Percentiles rank a stretch among this genome's conserved stretches.
These are phyloP conservation scores for Lepiota brunneoincarnata DNA, from an alignment of 768 basidiomycete species.

Conservation along the genomic window DNA sequence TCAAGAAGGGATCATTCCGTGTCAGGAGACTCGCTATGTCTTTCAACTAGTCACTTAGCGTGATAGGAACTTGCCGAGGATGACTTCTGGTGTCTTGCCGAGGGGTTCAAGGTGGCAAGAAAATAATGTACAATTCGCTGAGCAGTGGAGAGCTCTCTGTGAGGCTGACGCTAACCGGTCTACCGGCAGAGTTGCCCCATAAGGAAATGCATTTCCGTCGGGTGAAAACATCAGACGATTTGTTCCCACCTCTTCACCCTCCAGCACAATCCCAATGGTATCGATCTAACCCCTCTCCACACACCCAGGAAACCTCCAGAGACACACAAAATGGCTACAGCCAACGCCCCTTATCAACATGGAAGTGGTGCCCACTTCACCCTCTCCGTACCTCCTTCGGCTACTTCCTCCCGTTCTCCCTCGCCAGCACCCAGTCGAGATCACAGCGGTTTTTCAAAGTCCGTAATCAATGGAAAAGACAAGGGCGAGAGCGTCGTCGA, in stretches of 20 bases:
- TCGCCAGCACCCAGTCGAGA: slow-evolving; percentile 26
- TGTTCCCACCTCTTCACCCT: background rate
- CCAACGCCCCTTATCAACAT: no score
- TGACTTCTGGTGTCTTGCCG: no score
- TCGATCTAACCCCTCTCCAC: background rate
- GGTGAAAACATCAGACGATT: background rate
- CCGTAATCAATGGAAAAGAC: slow-evolving; percentile 10
- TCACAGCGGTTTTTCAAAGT: slow-evolving; percentile 13
- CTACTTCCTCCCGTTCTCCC: slow-evolving; percentile 29
- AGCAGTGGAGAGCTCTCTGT: no score
- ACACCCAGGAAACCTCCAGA: background rate
- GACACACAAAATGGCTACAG: background rate
- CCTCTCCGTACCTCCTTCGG: slow-evolving; percentile 28
- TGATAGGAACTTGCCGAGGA: no score
- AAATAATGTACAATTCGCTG: no score
- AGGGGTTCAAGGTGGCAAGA: no score
- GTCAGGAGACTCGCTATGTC: no score
- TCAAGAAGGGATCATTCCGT: no score
- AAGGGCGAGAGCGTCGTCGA: slow-evolving; percentile 10
- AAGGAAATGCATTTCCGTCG: background rate
- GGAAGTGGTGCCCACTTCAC: slow-evolving; percentile 21
- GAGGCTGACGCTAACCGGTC: no score
- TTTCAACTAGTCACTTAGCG: no score
- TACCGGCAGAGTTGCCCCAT: background rate
- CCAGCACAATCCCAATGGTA: background rate